Base-by-base conservation (phyloP, 257 asterid genomes). In the Verbena officinalis region DNA sequence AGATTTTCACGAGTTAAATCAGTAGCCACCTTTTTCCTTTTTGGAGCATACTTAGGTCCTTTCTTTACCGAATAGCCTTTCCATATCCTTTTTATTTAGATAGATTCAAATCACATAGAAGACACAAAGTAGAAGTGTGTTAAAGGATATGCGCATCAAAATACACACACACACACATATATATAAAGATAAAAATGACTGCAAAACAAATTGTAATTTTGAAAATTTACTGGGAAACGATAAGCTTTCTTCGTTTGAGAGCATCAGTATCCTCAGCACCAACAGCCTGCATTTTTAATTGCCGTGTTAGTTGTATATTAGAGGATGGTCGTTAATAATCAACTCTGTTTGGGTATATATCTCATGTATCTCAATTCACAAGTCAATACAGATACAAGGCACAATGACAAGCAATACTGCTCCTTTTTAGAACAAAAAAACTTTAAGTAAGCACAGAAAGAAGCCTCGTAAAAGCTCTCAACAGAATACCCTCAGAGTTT, bases 21-120 rank as follows among this genome's bases (percentile, higher is more conserved):
- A 24, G 93, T 87, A 21, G 90, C 92, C 43, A 73, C 88, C 72
- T 76, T 87, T 78, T 83, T 87, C 79, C 95, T 79, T 73, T 77
- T 77, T 1, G 95, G 95, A 40, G 95, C 84, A 75, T 87, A 87
- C 8, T 84, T 72, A 1, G 95, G 92, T 56, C 95, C 95, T 63
- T 80, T 84, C 27, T 56, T 80, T 21, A 84, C 88, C 0, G 83
- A 76, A 66, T 73, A 77, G 48, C 92, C 93, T 75, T 81, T 84
- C 95, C 92, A 87, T 59, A 67, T 67, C 74, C 91, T 86, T 55
- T 27, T 27, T 5, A 27, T 27, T 27, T 33, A 21, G 50, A 52
- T 34, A 62, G 30, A 42, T 55, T 49, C 42, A 69, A 44, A 71
- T 1, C 42, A 21, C 59, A 52, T 19, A 24, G 53, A 65, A 43